Percentiles rank a stretch among this genome's conserved stretches.
Conservation (phyloP, 2,329 filamentous ascomycete genomes). For the Nakataea oryzae region DNA sequence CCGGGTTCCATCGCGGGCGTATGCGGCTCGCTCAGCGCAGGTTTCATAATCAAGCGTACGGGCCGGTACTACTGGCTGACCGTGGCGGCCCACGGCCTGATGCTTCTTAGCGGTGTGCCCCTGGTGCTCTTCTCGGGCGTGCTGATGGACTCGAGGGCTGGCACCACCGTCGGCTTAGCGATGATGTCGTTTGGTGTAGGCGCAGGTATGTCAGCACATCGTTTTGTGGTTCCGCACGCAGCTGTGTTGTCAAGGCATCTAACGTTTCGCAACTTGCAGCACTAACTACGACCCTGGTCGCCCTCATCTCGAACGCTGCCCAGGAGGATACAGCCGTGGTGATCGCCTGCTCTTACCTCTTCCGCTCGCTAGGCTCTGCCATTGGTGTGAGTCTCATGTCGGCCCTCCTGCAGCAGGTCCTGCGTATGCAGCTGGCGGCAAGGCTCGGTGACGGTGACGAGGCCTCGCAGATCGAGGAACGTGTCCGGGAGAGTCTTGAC, state of each 20-base stretch:
- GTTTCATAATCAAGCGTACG: constrained; percentile 57
- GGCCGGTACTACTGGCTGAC: constrained; percentile 65
- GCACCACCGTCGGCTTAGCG: constrained; percentile 19
- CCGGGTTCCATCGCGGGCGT: constrained; percentile 54
- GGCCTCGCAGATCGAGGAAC: constrained; percentile 55
- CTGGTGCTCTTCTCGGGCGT: constrained; percentile 48
- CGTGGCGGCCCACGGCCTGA: constrained; percentile 38
- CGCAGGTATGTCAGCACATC: constrained; percentile 17
- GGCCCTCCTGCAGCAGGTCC: constrained; percentile 59
- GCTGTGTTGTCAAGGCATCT: constrained; percentile 30
- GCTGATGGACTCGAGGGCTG: constrained; percentile 32
- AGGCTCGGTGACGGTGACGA: constrained; percentile 45
- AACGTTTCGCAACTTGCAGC: constrained; percentile 33
- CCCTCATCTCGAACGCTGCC: constrained; percentile 58
- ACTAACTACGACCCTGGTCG: constrained; percentile 63
- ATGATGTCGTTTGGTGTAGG: constrained; percentile 20
- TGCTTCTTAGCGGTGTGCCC: constrained; percentile 42
- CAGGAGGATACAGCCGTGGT: constrained; percentile 62
- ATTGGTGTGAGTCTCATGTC: constrained; percentile 63
- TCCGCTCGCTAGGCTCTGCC: constrained; percentile 68
- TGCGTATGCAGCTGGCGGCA: constrained; percentile 44
- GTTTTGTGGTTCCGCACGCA: background rate
- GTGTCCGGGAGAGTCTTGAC: constrained; percentile 59
- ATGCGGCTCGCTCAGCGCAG: constrained; percentile 51
- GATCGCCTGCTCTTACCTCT: constrained; percentile 72